Base-by-base conservation (phyloP, 2,329 filamentous ascomycete species). In the Colletotrichum liriopes region DNA sequence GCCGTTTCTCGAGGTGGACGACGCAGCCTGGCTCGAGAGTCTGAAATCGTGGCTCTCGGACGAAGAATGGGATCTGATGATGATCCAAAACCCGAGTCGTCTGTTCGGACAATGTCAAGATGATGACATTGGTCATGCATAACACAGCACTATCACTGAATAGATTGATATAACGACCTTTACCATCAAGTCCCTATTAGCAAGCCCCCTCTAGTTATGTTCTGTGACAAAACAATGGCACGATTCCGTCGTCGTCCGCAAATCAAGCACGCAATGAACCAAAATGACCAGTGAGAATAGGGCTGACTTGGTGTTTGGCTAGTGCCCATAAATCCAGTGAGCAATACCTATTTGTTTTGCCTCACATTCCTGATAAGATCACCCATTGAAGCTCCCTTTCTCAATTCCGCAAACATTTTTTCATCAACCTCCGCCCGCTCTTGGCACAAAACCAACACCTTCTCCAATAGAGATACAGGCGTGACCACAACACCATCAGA, bases 401-500 rank as follows among this genome's bases (percentile, higher is more conserved):
- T n/a, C 18, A 73, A 8, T 47, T 71, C 71, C 5, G 20, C 58
- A 35, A 73, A 71, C 67, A 73, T 79, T 72, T 77, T 79, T 51
- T 79, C 73, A 37, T 81, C 79, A 8, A 79, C 73, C 45, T 79
- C 76, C 9, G 76, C 76, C 0, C 79, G 70, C 63, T 77, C 76
- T 18, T 77, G 73, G 39, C 78, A 81, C 12, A 80, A n/a, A 16
- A 72, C 72, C 9, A 78, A 73, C 2, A 80, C 77, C 20, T 76
- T 70, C 9, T 80, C 78, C 11, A 76, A 54, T 41, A 77, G 67
- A 9, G 73, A 74, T 18, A 73, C 69, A 1, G 79, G 79, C 2
- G 76, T 76, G 1, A 77, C 77, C 0, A 80, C 79, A 0, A 80
- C 78, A 0, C 79, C 79, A 43, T 81, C 77, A 2, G 66, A 75